Evolutionary conservation across 176 grass and related monocot species (phyloP), one percentile per base, ranked within the genome.

Genomic region (Aechmea fasciata): DNA sequence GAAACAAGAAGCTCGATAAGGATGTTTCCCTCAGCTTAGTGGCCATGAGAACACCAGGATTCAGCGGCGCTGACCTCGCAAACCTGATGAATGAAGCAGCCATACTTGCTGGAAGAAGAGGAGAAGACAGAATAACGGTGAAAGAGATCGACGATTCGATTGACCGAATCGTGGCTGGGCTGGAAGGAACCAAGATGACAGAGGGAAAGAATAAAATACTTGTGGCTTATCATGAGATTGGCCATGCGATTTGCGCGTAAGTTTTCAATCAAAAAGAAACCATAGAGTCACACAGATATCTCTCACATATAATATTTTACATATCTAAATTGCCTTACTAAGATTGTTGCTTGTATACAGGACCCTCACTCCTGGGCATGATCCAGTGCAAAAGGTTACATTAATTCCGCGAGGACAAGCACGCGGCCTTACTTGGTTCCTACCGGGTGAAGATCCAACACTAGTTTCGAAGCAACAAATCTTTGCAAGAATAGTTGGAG

Each of bases 11-110:
- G 67, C 85, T 96, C 0, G 85, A 84, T 77, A 47, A 80, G 63
- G 87, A 78, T 70, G 78, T 96, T 63, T 89, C 85, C 2, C 81
- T 96, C 0, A 6, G 47, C 51, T 72, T 91, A 13, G 83, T 96
- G 17, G 88, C 88, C 65, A 91, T 96, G 92, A 87, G 92, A 67
- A 86, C 87, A 3, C 78, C 92, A 0, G 92, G 88, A 20, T 96
- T 96, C 81, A 96, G 85, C 49, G 92, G 85, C 25, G 85, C 75
- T 6, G 85, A 96, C 83, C 85, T 91, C 48, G 88, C 88, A 55
- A 96, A 96, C 67, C 83, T 91, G 49, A 89, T 96, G 85, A 96
- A 96, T 19, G 92, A 96, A 84, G 92, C 88, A 2, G 88, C 92
- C 12, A 91, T 91, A 75, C 88, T 91, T 54, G 85, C 88, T 51